phyloP scores from a whole-genome alignment of 805 yeast species.

The Metschnikowia drakensbergensis region DNA sequence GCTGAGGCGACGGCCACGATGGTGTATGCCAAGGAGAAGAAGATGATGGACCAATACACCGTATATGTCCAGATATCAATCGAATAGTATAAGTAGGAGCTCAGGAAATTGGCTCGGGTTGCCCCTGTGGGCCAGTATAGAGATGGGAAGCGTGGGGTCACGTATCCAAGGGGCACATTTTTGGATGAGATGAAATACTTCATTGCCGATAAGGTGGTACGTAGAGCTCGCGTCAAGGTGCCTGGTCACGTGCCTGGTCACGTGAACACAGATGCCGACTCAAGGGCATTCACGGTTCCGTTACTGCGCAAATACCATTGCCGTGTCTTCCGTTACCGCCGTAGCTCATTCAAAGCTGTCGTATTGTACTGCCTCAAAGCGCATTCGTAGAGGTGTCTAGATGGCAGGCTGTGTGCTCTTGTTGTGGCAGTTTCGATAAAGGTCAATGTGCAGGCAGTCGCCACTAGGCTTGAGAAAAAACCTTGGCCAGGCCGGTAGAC shows the following conservation, averaged over 20 bases:
- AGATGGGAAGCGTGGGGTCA: conserved; percentile 76
- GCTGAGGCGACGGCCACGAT: conserved; percentile 62
- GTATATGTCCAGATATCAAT: conserved; percentile 82
- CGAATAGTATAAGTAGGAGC: conserved; percentile 62
- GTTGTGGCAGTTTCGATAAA: neutral
- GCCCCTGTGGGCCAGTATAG: conserved; percentile 63
- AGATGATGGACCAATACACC: conserved; percentile 71
- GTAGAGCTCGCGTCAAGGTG: neutral
- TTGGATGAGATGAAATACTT: conserved; percentile 37
- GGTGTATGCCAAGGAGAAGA: conserved; percentile 59
- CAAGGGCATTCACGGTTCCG: neutral
- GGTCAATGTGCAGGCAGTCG: conserved; percentile 6
- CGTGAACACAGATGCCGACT: neutral
- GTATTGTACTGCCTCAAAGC: no score
- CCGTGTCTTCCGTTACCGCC: neutral
- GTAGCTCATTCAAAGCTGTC: no score
- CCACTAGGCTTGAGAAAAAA: conserved; percentile 7
- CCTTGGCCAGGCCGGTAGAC: neutral
- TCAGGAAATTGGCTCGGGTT: conserved; percentile 34
- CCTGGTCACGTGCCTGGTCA: conserved; percentile 1
- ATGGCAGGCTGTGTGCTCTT: neutral
- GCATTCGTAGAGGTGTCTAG: neutral
- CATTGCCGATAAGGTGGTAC: conserved; percentile 13
- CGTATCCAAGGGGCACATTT: conserved; percentile 77
- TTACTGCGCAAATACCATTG: neutral